phyloP scores from a whole-genome alignment of 2,329 filamentous ascomycete species.

The Fusarium phyllophilum region DNA sequence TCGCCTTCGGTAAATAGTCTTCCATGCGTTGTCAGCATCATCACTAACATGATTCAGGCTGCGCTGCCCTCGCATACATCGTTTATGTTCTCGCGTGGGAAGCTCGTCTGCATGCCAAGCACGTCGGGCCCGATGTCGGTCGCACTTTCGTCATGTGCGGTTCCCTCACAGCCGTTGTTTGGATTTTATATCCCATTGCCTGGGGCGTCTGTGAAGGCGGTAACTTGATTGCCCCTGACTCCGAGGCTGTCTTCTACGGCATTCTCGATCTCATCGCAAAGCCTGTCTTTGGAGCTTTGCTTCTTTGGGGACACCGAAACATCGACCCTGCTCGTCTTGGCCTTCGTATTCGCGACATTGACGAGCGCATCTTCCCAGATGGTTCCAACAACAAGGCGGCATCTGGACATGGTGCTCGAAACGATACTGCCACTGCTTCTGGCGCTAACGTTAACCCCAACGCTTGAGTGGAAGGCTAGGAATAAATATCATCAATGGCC shows the following conservation, averaged over 20 bases:
- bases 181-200: slow-evolving; percentile 67
- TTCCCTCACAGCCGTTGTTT: slow-evolving; percentile 63
- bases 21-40: fast-evolving
- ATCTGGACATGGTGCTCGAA: not conserved
- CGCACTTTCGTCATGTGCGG: slow-evolving; percentile 66
- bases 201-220: slow-evolving; percentile 64
- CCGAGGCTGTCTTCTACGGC: slow-evolving; percentile 75
- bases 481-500: fast-evolving
- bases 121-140: slow-evolving; percentile 63
- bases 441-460: not conserved
- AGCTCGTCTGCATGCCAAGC: slow-evolving; percentile 60
- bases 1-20: slow-evolving; percentile 52
- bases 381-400: not conserved
- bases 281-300: slow-evolving; percentile 68
- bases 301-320: slow-evolving; percentile 71
- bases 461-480: not conserved
- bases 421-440: not conserved
- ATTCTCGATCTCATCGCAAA: slow-evolving; percentile 73
- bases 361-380: slow-evolving; percentile 5
- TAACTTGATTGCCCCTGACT: slow-evolving; percentile 67
- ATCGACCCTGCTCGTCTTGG: slow-evolving; percentile 69
- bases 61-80: slow-evolving; percentile 57
- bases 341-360: slow-evolving; percentile 51
- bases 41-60: slow-evolving; percentile 35
- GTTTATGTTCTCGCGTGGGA: slow-evolving; percentile 54